Base-by-base conservation (phyloP, 2,329 filamentous ascomycete genomes). In the Coleophoma cylindrospora region DNA sequence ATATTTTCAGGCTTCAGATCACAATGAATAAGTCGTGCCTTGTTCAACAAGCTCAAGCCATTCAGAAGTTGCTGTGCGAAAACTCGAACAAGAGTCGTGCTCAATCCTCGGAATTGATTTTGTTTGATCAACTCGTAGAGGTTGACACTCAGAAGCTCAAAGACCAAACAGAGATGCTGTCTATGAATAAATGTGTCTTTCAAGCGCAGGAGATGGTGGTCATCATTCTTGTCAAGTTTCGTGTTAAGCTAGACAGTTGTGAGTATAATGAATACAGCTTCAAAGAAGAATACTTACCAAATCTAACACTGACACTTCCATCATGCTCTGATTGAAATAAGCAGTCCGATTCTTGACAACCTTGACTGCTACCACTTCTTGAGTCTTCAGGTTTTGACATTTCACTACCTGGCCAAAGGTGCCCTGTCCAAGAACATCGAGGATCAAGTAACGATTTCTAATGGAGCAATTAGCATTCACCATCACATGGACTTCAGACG, bases 281-380 rank as follows among this genome's bases (percentile, higher is more conserved):
- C 27, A 27, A 17, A 43, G 11, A 12, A 45, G 21, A 43, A 13
- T 48, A 60, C 81, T 51, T 77, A 95, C 90, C 77, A 99, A 67
- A 69, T 99, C 94, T 51, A 99, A 77, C 21, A 99, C 94, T 2
- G 94, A 99, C 33, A 99, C 94, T 67, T 99, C 94, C 94, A 99
- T 99, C 94, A 99, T 99, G 69, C 94, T 97, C 70, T 99, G 94
- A 66, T 99, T 99, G 75, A 99, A 99, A 69, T 99, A 99, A 36
- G 94, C 94, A 2, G 94, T 99, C 63, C 92, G 86, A 70, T 99
- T 99, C 74, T 99, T 99, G 73, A 99, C 94, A 49, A 99, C 94
- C 72, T 99, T 99, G 59, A 99, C 94, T 3, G 94, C 94, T 41
- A 99, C 94, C 37, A 99, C 94, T 70, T 99, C 94, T 68, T 96